These are phyloP conservation scores for Sporisorium sorghi DNA, from an alignment of 1,284 basidiomycete species.

Conservation along the genomic window DNA sequence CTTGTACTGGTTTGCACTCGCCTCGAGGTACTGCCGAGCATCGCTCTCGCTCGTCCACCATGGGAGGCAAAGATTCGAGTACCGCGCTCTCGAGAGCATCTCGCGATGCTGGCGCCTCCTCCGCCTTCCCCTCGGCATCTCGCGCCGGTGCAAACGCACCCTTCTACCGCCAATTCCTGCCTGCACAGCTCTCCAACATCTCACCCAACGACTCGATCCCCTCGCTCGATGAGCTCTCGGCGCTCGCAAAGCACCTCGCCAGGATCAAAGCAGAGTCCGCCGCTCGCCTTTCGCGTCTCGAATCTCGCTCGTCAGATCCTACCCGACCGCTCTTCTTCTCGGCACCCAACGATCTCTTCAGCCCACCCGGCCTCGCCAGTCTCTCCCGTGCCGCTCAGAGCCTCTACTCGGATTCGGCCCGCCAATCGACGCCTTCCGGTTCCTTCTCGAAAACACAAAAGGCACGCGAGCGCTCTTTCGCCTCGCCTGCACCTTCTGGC, in stretches of 20 bases:
- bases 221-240: slow-evolving; percentile 47
- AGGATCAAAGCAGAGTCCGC: slow-evolving; percentile 41
- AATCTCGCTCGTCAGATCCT: slow-evolving; percentile 32
- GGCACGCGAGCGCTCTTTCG: slow-evolving; percentile 39
- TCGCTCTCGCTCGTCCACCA: not conserved
- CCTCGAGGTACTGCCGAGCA: not conserved
- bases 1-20: not conserved
- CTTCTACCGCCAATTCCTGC: slow-evolving; percentile 56
- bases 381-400: slow-evolving; percentile 25
- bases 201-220: slow-evolving; percentile 47
- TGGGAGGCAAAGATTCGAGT: slow-evolving; percentile 41
- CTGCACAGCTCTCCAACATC: slow-evolving; percentile 42
- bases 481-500: slow-evolving; percentile 33
- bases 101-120: slow-evolving; percentile 18
- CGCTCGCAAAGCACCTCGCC: slow-evolving; percentile 38
- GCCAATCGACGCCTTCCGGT: slow-evolving; percentile 23
- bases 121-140: slow-evolving; percentile 5
- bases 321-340: slow-evolving; percentile 41
- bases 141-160: slow-evolving; percentile 20
- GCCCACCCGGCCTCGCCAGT: slow-evolving; percentile 33
- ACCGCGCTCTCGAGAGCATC: slow-evolving; percentile 32
- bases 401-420: slow-evolving; percentile 35
- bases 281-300: slow-evolving; percentile 39
- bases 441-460: slow-evolving; percentile 29
- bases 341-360: slow-evolving; percentile 43